Conservation (phyloP, 768 basidiomycete genomes). For the Strobilomyces dryophilus region DNA sequence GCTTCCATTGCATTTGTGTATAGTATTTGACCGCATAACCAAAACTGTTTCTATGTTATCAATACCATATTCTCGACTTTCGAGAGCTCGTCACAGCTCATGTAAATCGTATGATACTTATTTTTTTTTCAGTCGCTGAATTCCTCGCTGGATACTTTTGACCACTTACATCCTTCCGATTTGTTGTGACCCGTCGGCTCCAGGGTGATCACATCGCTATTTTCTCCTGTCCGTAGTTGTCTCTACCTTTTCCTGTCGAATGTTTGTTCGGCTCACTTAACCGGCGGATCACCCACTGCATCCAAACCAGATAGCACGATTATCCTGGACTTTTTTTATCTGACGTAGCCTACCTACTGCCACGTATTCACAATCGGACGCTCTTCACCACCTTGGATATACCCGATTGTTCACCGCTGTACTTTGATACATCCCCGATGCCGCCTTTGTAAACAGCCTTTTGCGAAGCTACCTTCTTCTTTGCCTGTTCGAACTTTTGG, state of each 20-base stretch:
- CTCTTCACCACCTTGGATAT: slow-evolving; percentile 90
- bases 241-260: slow-evolving; percentile 3
- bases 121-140: slow-evolving; percentile 19
- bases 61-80: slow-evolving; percentile 20
- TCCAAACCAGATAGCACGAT: slow-evolving; percentile 13
- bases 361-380: slow-evolving; percentile 50
- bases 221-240: slow-evolving; percentile 5
- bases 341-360: slow-evolving; percentile 8
- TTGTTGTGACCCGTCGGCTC: not conserved
- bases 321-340: slow-evolving; percentile 8
- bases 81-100: slow-evolving; percentile 7
- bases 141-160: slow-evolving; percentile 12
- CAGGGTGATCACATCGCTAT: slow-evolving; percentile 18
- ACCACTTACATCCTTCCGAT: slow-evolving; percentile 1
- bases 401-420: slow-evolving; percentile 91
- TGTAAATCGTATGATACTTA: slow-evolving; percentile 24
- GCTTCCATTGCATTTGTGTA: not conserved
- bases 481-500: slow-evolving; percentile 88
- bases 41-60: slow-evolving; percentile 18
- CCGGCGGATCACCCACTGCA: slow-evolving; percentile 1
- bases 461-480: slow-evolving; percentile 86
- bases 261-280: slow-evolving; percentile 12
- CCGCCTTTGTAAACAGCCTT: slow-evolving; percentile 94
- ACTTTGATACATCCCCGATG: slow-evolving; percentile 62
- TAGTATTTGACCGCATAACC: slow-evolving; percentile 27